Base-by-base conservation (phyloP, 2,329 filamentous ascomycete species). In the Gaeumannomyces sp. region DNA sequence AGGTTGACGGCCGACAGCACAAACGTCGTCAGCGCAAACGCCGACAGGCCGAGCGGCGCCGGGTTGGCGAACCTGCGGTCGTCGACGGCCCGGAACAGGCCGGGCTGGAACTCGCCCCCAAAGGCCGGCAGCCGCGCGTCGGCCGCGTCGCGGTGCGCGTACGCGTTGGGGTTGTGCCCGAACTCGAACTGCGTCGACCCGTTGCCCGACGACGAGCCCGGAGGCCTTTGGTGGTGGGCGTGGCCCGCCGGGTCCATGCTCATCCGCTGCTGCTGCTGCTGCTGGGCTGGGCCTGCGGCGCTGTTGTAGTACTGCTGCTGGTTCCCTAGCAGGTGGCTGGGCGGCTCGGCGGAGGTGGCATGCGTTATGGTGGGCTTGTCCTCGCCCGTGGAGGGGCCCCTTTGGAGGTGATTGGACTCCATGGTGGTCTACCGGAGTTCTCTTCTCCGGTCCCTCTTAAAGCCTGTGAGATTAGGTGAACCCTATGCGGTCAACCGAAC, bases 1-100 rank as follows among this genome's bases (percentile, higher is more conserved):
- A 92, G 81, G 79, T 94, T 94, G 78, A 94, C 81, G 71, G 84
- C 80, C 35, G 89, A 91, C 61, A 94, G 83, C 53, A 94, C 85
- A 75, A 94, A 94, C 16, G 91, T 94, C 64, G 91, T 94, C 73
- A 94, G 81, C 68, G 91, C 91, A 80, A 94, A 94, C 74, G 89
- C 91, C 67, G 81, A 85, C 61, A 94, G 85, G 68, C 91, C 91
- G 56, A 93, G 82, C 35, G 90, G 91, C 64, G 89, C 90, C 5
- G 91, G 91, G 78, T 93, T 93, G 79, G 84, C 91, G 75, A 93
- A 86, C 79, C 90, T 89, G 77, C 89, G 87, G 74, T 85, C 33
- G 28, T 45, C 60, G 33, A 80, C 78, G 11, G 86, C 80, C 76
- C 83, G 86, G 81, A 89, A 85, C 59, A 82, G 76, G 78, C 89